A percentile compares a stretch with the other conserved stretches of the same genome.
Conservation (phyloP, 495 filamentous ascomycete genomes). For the Parachaetomium inaequale region DNA sequence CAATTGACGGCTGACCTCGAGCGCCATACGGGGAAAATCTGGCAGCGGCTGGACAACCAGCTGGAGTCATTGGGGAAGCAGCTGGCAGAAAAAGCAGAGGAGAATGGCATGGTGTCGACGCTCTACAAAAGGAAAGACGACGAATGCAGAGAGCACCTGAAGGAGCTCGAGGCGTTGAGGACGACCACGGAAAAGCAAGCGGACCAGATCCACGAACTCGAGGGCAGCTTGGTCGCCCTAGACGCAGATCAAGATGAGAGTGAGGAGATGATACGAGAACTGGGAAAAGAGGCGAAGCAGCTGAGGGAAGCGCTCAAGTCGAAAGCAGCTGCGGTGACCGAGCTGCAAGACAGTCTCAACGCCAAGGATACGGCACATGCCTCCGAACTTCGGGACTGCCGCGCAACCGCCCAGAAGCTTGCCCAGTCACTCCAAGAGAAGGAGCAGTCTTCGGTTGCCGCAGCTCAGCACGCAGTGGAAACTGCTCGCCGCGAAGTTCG, state of each 20-base stretch:
- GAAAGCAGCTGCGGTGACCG: constrained; percentile 12
- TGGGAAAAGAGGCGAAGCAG: constrained; percentile 7
- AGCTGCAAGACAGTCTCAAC: constrained; percentile 20
- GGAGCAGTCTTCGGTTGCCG: constrained; percentile 2
- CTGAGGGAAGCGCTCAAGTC: constrained; percentile 17
- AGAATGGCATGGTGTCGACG: constrained; percentile 22
- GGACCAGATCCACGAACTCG: constrained; percentile 20
- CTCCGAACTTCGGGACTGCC: constrained; percentile 11
- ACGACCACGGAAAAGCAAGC: constrained; percentile 11
- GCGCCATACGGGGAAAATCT: constrained; percentile 13
- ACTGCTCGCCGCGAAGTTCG: constrained; percentile 5
- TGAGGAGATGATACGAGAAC: constrained; percentile 4
- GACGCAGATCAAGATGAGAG: constrained; percentile 10
- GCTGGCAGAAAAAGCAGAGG: constrained; percentile 22
- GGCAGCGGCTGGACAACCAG: constrained; percentile 21
- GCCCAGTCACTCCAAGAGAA: constrained; percentile 22
- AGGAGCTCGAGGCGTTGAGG: constrained; percentile 12
- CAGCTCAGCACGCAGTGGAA: constrained; percentile 3
- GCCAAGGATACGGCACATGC: constrained; percentile 16
- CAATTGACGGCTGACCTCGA: constrained; percentile 19
- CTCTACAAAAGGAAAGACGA: constrained; percentile 22
- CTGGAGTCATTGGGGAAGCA: constrained; percentile 21
- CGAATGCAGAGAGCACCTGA: constrained; percentile 12
- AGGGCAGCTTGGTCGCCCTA: constrained; percentile 17
- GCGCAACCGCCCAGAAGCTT: constrained; percentile 18